A percentile compares a stretch with the other conserved stretches of the same genome.
Conservation (phyloP, 2,329 filamentous ascomycete species). For the Pyrenophora tritici-repentis region DNA sequence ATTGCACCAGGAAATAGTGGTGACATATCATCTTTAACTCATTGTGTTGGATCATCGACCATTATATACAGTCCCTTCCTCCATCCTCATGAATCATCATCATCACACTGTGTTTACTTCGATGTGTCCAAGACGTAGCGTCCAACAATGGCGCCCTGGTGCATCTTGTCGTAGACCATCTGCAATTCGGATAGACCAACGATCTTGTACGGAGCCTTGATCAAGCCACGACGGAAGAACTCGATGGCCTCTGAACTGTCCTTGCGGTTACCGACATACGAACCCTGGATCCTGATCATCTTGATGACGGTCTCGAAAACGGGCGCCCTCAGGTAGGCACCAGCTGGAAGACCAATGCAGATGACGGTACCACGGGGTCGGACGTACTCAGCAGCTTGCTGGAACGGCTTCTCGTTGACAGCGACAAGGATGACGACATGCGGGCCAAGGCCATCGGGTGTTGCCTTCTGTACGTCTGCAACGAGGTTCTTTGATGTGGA, state of each 20-base stretch:
- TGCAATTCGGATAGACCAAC: conserved; percentile 80
- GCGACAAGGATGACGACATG: conserved; percentile 87
- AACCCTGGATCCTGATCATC: conserved; percentile 89
- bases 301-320: conserved; percentile 87
- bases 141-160: conserved; percentile 72
- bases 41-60: no score
- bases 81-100: background rate
- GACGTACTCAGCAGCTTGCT: conserved; percentile 88
- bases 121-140: conserved; percentile 77
- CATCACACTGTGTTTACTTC: conserved; percentile 27
- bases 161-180: conserved; percentile 74
- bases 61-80: conserved; percentile 16
- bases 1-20: no score
- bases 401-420: conserved; percentile 89
- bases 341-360: conserved; percentile 84
- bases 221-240: conserved; percentile 81
- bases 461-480: conserved; percentile 80
- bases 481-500: conserved; percentile 75
- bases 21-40: no score
- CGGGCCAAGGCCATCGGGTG: conserved; percentile 79
- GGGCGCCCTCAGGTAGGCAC: conserved; percentile 75
- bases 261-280: conserved; percentile 87
- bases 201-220: conserved; percentile 85
- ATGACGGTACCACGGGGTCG: conserved; percentile 81
- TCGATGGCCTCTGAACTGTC: conserved; percentile 89